phyloP scores from a whole-genome alignment of 768 basidiomycete genomes.

The Trametes punicea region DNA sequence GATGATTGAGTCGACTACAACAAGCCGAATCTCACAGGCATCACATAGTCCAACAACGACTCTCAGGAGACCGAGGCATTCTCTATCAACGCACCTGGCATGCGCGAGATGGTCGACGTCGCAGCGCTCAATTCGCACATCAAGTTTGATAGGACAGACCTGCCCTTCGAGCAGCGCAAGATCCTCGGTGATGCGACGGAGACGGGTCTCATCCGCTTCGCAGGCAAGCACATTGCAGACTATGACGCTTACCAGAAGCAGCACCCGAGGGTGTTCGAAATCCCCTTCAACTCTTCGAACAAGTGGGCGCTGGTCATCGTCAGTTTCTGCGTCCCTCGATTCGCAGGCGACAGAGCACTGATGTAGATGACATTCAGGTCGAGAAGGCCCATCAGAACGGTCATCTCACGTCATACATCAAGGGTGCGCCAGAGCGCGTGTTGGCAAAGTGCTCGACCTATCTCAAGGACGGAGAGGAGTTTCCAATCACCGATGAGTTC shows the following conservation, averaged over 20 bases:
- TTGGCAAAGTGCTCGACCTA: conserved; percentile 61
- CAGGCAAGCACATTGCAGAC: conserved; percentile 50
- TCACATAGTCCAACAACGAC: conserved; percentile 61
- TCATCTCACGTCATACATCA: conserved; percentile 52
- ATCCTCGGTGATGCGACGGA: conserved; percentile 76
- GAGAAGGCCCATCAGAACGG: conserved; percentile 53
- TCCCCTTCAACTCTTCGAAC: conserved; percentile 71
- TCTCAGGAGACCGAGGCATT: conserved; percentile 50
- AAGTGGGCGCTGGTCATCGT: conserved; percentile 74
- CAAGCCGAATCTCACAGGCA: neutral
- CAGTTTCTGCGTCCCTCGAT: conserved; percentile 23
- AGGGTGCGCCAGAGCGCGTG: conserved; percentile 69
- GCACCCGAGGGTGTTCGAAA: conserved; percentile 63
- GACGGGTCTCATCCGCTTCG: conserved; percentile 67
- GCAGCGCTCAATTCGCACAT: conserved; percentile 64
- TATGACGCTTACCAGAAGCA: conserved; percentile 53
- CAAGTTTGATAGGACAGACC: conserved; percentile 63
- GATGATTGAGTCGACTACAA: neutral
- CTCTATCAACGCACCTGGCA: conserved; percentile 50
- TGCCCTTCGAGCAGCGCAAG: conserved; percentile 56
- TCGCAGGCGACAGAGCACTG: neutral
- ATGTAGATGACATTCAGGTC: conserved; percentile 35
- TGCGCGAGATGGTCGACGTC: conserved; percentile 63
- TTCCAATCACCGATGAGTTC: conserved; percentile 57
- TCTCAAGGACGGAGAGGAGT: conserved; percentile 46